These are phyloP conservation scores for Rhodotorula sp. DNA, from an alignment of 1,284 basidiomycete species.

Conservation along the genomic window DNA sequence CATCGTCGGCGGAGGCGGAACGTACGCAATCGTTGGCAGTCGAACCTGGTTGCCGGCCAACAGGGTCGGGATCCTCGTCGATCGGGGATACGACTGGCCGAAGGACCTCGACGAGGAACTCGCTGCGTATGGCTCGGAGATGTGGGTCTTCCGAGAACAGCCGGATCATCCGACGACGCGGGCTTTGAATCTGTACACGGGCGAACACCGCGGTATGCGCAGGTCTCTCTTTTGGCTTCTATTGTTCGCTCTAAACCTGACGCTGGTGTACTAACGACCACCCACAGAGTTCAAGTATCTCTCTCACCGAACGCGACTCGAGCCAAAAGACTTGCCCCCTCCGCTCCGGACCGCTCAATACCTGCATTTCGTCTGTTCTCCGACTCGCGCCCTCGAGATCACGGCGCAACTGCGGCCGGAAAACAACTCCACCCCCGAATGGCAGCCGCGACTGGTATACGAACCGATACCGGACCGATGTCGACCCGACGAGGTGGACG, in stretches of 20 bases:
- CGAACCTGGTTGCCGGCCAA: constrained; percentile 71
- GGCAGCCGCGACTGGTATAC: constrained; percentile 30
- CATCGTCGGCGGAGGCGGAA: constrained; percentile 81
- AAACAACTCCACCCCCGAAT: constrained; percentile 52
- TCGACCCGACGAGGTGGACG: constrained; percentile 70
- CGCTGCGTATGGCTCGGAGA: constrained; percentile 64
- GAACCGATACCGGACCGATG: constrained; percentile 60
- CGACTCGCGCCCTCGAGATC: constrained; percentile 66
- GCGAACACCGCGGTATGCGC: constrained; percentile 67
- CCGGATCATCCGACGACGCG: constrained; percentile 62
- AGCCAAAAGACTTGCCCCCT: constrained; percentile 36
- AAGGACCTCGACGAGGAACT: constrained; percentile 60
- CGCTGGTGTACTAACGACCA: too few relatives aligned
- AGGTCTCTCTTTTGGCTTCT: too few relatives aligned
- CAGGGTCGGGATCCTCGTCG: constrained; percentile 75
- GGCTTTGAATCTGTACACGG: constrained; percentile 74
- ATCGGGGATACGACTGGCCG: constrained; percentile 78
- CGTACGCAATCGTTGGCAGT: constrained; percentile 63
- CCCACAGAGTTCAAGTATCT: constrained; percentile 86
- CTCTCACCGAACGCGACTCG: constrained; percentile 63
- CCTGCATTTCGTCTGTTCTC: constrained; percentile 85
- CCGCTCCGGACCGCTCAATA: constrained; percentile 54
- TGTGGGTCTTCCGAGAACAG: constrained; percentile 73
- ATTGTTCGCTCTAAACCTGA: too few relatives aligned
- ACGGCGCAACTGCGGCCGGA: constrained; percentile 46